Percentiles rank a stretch among this genome's conserved stretches.
phyloP scores from a whole-genome alignment of 768 basidiomycete species.

The Hygrophorus russula region DNA sequence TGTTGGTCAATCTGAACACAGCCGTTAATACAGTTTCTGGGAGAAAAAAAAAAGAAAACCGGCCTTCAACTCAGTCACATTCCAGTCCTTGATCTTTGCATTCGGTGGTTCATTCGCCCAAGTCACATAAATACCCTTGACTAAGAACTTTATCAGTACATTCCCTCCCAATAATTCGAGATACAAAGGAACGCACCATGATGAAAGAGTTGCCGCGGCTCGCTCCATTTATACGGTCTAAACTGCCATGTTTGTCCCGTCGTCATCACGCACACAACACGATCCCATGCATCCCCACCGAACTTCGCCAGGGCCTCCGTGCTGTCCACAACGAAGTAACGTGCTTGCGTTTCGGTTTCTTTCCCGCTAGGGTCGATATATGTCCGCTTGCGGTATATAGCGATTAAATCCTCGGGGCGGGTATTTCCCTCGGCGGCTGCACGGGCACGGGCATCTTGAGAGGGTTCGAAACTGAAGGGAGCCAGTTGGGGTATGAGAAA shows the following conservation, averaged over 20 bases:
- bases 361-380: constrained; percentile 54
- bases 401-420: constrained; percentile 71
- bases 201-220: constrained; percentile 86
- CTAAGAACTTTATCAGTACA: constrained; percentile 26
- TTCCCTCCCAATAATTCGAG: neutral
- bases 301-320: constrained; percentile 91
- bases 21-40: neutral
- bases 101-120: constrained; percentile 91
- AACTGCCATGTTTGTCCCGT: constrained; percentile 99
- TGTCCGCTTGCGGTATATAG: constrained; percentile 81
- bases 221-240: constrained; percentile 91
- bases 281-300: constrained; percentile 88
- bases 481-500: neutral
- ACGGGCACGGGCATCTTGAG: constrained; percentile 62
- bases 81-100: constrained; percentile 88
- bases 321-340: constrained; percentile 85
- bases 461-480: constrained; percentile 51
- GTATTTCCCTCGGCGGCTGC: constrained; percentile 61
- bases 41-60: constrained; percentile 7
- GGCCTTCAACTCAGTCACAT: constrained; percentile 90
- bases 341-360: constrained; percentile 42
- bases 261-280: constrained; percentile 96
- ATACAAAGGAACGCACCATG: constrained; percentile 48
- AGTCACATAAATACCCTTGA: constrained; percentile 92
- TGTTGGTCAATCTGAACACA: constrained; percentile 70